Conservation (phyloP, 345 rosid genomes). For the Dipteronia sinensis region DNA sequence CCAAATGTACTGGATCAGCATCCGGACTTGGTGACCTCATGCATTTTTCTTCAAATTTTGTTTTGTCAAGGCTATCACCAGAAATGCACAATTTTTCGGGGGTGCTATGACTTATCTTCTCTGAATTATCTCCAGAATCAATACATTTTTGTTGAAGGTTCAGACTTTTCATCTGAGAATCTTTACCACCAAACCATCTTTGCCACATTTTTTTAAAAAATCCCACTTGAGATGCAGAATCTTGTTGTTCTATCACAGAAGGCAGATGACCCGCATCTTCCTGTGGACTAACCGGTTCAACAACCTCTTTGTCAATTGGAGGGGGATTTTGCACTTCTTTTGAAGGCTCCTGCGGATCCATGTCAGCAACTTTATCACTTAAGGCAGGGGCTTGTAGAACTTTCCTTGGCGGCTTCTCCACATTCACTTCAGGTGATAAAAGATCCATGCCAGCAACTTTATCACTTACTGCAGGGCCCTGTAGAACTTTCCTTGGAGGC, state of each 20-base stretch:
- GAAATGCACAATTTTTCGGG: constrained; percentile 19
- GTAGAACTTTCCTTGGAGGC: constrained; percentile 24
- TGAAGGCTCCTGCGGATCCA: constrained; percentile 18
- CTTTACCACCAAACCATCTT: constrained; percentile 46
- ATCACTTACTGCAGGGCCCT: constrained; percentile 19
- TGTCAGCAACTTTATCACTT: constrained; percentile 27
- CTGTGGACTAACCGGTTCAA: constrained; percentile 15
- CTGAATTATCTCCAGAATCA: constrained; percentile 25
- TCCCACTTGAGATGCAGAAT: constrained; percentile 36
- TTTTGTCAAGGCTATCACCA: constrained; percentile 25
- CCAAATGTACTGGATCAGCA: constrained; percentile 10
- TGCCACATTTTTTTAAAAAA: constrained; percentile 47
- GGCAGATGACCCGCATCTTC: constrained; percentile 21
- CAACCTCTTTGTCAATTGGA: constrained; percentile 21
- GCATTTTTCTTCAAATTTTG: constrained; percentile 28
- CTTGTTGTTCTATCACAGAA: constrained; percentile 25
- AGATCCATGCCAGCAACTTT: constrained; percentile 15
- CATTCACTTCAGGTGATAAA: constrained; percentile 18
- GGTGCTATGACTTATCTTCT: constrained; percentile 21
- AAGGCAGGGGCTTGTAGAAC: constrained; percentile 22
- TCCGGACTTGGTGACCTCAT: constrained; percentile 20
- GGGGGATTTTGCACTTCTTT: constrained; percentile 25
- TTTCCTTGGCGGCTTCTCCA: constrained; percentile 21
- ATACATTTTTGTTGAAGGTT: constrained; percentile 17
- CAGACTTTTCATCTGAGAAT: constrained; percentile 27